Evolutionary conservation across 208 protist genomes (phyloP).

Genomic region (Leishmania mexicana): DNA sequence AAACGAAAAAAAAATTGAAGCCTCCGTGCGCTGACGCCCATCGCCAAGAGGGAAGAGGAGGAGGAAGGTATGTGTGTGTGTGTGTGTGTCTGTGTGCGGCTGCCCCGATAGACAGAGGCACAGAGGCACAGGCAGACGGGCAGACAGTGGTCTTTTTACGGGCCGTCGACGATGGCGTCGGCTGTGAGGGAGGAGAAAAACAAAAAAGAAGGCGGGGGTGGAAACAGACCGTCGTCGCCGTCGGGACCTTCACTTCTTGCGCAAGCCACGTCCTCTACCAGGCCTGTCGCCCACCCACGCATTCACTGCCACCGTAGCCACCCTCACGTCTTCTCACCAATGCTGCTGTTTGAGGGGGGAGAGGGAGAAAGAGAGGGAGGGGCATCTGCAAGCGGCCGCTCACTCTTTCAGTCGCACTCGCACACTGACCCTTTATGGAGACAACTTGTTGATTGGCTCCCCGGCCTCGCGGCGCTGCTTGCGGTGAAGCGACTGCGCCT

Average conservation of each 20-base stretch:
- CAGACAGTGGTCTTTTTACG: neutral
- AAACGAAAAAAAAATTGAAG: too few relatives aligned
- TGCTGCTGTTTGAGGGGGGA: neutral
- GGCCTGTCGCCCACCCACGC: neutral
- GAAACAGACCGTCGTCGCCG: neutral
- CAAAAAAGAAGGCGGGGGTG: neutral
- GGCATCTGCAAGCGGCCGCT: neutral
- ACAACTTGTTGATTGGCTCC: slow-evolving; percentile 19
- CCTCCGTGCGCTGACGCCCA: too few relatives aligned
- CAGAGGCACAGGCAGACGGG: neutral
- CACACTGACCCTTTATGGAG: slow-evolving; percentile 7
- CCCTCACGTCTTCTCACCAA: neutral
- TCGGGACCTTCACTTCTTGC: too few relatives aligned
- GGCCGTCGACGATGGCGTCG: neutral
- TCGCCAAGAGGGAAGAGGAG: too few relatives aligned
- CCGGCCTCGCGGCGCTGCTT: slow-evolving; percentile 7
- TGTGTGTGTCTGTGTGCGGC: too few relatives aligned
- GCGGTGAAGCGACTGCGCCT: slow-evolving; percentile 13
- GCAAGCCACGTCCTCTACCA: neutral
- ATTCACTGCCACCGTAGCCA: neutral
- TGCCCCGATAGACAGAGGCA: too few relatives aligned
- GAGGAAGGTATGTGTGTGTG: too few relatives aligned
- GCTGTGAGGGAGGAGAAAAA: neutral
- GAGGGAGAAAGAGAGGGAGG: neutral
- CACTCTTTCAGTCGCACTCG: neutral